Evolutionary conservation across 306 rosid species (phyloP).

Genomic region (Glycine soja): DNA sequence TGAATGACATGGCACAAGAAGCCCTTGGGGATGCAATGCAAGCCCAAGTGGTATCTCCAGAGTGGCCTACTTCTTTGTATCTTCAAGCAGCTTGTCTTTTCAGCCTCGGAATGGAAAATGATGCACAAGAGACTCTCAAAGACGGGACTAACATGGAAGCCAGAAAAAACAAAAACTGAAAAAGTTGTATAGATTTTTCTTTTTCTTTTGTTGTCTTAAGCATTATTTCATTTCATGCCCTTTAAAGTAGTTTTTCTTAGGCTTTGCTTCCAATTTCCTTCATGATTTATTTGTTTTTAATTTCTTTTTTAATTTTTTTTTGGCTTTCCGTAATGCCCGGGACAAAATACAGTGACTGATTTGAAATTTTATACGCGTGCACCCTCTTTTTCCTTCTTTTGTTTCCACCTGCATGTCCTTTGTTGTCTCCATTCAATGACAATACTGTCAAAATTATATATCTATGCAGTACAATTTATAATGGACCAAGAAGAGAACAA

Average conservation of each 20-base stretch:
- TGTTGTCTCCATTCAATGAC: not conserved
- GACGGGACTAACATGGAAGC: conserved; percentile 90
- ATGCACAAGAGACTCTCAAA: conserved; percentile 91
- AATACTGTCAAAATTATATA: not conserved
- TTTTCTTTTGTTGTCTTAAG: not conserved
- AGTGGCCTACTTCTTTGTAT: conserved; percentile 90
- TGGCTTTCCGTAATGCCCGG: conserved; percentile 26
- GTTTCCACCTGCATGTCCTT: not conserved
- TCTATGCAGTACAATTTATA: not conserved
- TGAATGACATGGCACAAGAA: conserved; percentile 79
- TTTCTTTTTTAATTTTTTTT: not conserved
- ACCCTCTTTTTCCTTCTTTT: not conserved
- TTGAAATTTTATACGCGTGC: conserved; percentile 16
- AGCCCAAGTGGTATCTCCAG: conserved; percentile 91
- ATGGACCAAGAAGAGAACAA: not conserved
- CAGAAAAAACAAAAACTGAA: conserved; percentile 55
- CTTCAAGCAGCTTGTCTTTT: conserved; percentile 95
- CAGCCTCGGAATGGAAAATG: conserved; percentile 88
- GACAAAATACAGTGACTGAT: conserved; percentile 42
- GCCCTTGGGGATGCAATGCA: conserved; percentile 97
- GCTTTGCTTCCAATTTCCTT: conserved; percentile 32
- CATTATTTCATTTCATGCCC: not conserved
- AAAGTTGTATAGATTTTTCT: conserved; percentile 52
- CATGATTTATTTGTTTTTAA: not conserved
- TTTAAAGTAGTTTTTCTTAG: conserved; percentile 39